Evolutionary conservation across 768 basidiomycete species (phyloP), one percentile per base, ranked within the genome.

Genomic region (Rhizopogon sp.): DNA sequence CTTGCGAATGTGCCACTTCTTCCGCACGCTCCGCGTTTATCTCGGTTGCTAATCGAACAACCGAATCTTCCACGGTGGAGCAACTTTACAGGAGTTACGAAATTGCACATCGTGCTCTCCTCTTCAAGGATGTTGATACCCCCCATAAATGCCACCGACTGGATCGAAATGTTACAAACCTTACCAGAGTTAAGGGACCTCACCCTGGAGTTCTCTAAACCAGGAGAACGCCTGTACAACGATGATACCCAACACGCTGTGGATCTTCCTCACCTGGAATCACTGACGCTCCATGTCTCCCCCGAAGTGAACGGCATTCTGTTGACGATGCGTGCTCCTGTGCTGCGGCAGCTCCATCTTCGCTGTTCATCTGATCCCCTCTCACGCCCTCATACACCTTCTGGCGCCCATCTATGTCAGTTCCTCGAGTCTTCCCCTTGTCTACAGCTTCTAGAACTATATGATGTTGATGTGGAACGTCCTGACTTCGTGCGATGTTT

Each of bases 391-490:
- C 14, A 61, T 63, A 13, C 64, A 57, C 46, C 62, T 11, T 56
- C 52, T 5, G 72, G 68, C n/a, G 60, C 74, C 22, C 44, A 63
- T 22, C 60, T 72, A 35, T 69, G 62, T 53, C 59, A 28, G 54
- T 69, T 73, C 55, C 43, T 73, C 31, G 55, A 59, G 20, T 62
- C 65, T 16, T 64, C 69, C 10, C 66, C 73, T 28, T 68, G 67
- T 29, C 60, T 81, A 54, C 65, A 73, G 50, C 55, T 72, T 29
- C 69, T 82, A 56, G 79, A 82, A 62, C 68, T 81, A 50, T 72
- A 78, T 56, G 79, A 82, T 65, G 61, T 81, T 58, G 74, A 77
- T 59, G 63, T 81, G 33, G 57, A 74, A 39, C 66, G 69, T 22
- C 64, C 66, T 20, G 67, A 72, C 13, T 79, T 79, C 57, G 61